phyloP scores from a whole-genome alignment of 345 rosid genomes.

The Eucalyptus viminalis region DNA sequence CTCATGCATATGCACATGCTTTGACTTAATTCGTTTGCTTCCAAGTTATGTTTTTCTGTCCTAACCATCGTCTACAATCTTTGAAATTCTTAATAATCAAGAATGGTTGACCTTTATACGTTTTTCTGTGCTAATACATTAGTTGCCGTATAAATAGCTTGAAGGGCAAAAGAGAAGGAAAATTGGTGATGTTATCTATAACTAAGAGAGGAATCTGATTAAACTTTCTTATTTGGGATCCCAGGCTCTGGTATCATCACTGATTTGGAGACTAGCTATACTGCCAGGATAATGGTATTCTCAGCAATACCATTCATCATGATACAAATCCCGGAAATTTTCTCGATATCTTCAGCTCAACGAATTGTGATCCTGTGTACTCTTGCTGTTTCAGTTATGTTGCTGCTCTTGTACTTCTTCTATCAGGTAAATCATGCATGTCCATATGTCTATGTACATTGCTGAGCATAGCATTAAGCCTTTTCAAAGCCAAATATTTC shows the following conservation, averaged over 20 bases:
- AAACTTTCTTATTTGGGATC: background rate
- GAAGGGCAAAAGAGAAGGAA: background rate
- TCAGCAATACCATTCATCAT: constrained; percentile 24
- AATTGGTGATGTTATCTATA: background rate
- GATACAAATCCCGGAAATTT: constrained; percentile 11
- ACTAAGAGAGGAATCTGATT: background rate
- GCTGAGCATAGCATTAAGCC: background rate
- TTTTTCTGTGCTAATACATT: background rate
- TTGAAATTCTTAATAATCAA: background rate
- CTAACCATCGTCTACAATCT: background rate
- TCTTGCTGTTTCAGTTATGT: background rate
- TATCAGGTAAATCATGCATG: constrained; percentile 10
- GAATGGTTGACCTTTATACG: background rate
- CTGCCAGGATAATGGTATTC: constrained; percentile 25
- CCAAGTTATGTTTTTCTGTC: background rate
- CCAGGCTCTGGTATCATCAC: constrained; percentile 20
- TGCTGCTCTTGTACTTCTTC: constrained; percentile 12
- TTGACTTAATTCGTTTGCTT: background rate
- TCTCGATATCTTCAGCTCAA: background rate
- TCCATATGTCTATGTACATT: background rate
- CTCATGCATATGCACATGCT: background rate
- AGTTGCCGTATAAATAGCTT: background rate
- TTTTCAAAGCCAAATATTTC: background rate
- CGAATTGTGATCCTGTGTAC: constrained; percentile 3
- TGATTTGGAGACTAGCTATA: constrained; percentile 27